Percentiles rank a stretch among this genome's conserved stretches.
phyloP scores from a whole-genome alignment of 2,329 filamentous ascomycete species.

The Stemphylium lycopersici region DNA sequence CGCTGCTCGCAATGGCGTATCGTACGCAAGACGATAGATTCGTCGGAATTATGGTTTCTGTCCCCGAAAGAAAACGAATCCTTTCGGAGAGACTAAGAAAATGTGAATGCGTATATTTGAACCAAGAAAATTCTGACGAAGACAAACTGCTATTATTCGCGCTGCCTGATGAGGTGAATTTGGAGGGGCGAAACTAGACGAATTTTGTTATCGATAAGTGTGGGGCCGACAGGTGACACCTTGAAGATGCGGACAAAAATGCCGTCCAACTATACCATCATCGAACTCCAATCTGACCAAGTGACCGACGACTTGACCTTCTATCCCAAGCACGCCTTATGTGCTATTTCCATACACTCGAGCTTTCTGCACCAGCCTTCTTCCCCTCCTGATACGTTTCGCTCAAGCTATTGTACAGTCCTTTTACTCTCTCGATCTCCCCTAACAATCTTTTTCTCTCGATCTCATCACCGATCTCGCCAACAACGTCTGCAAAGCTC shows the following conservation, averaged over 20 bases:
- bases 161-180: neutral
- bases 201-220: conserved; percentile 34
- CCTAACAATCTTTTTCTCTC: conserved; percentile 18
- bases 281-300: neutral
- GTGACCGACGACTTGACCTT: too few relatives aligned
- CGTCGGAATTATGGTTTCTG: neutral
- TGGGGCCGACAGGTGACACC: conserved; percentile 14
- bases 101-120: too few relatives aligned
- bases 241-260: neutral
- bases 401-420: conserved; percentile 33
- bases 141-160: neutral
- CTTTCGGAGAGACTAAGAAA: too few relatives aligned
- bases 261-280: neutral
- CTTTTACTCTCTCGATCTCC: conserved; percentile 59
- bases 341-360: conserved; percentile 25
- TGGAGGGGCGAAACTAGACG: conserved; percentile 15
- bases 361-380: conserved; percentile 12
- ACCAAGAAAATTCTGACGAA: neutral
- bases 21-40: neutral
- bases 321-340: neutral
- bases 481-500: conserved; percentile 25
- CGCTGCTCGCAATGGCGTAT: neutral
- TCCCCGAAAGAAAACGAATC: neutral
- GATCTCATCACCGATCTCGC: conserved; percentile 22
- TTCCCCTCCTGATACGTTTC: conserved; percentile 27